phyloP scores from a whole-genome alignment of 2,329 filamentous ascomycete genomes.

The Colletotrichum chrysophilum region DNA sequence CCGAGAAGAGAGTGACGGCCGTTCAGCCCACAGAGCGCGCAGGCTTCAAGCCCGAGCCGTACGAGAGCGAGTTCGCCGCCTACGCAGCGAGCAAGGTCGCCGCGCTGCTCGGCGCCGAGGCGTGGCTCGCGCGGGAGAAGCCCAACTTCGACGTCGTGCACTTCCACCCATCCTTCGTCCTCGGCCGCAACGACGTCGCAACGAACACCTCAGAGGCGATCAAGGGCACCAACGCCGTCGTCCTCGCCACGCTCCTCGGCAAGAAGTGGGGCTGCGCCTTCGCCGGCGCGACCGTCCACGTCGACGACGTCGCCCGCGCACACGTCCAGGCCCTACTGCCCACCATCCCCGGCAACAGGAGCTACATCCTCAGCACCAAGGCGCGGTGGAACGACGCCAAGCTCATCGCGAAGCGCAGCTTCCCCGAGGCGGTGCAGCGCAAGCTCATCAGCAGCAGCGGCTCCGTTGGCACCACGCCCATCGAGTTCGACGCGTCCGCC shows the following conservation, averaged over 20 bases:
- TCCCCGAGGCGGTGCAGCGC: conserved; percentile 17
- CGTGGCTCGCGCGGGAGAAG: conserved; percentile 33
- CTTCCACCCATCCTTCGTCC: conserved; percentile 39
- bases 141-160: conserved; percentile 40
- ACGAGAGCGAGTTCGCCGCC: conserved; percentile 32
- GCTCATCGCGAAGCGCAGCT: conserved; percentile 38
- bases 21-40: background rate
- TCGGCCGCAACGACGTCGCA: conserved; percentile 40
- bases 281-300: conserved; percentile 37
- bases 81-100: conserved; percentile 41
- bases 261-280: conserved; percentile 25
- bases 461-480: background rate
- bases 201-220: conserved; percentile 33
- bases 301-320: conserved; percentile 41
- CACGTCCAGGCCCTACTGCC: conserved; percentile 41
- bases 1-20: background rate
- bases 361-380: conserved; percentile 30
- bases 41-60: conserved; percentile 14
- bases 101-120: conserved; percentile 35
- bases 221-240: conserved; percentile 37
- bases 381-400: conserved; percentile 41
- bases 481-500: conserved; percentile 29
- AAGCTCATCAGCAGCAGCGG: conserved; percentile 8
- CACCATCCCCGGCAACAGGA: conserved; percentile 33
- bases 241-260: conserved; percentile 38